phyloP scores from a whole-genome alignment of 2,329 filamentous ascomycete species.

The Periconia digitata region DNA sequence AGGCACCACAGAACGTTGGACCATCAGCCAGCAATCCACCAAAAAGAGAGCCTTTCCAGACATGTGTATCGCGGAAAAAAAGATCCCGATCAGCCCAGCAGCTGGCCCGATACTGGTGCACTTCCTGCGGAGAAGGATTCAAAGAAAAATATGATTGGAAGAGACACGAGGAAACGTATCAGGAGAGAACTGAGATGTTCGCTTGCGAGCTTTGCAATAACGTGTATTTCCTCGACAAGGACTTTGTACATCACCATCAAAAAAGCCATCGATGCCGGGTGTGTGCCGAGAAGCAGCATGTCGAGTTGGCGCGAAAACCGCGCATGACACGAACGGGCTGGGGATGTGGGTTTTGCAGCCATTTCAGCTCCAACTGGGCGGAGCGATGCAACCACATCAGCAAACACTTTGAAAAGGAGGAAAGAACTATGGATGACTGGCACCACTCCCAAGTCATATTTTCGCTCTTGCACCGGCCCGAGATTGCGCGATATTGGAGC shows the following conservation, averaged over 20 bases:
- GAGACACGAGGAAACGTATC: constrained; percentile 67
- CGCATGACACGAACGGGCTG: constrained; percentile 56
- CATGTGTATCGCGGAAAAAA: constrained; percentile 29
- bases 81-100: constrained; percentile 22
- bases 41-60: constrained; percentile 28
- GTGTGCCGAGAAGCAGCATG: constrained; percentile 54
- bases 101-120: constrained; percentile 40
- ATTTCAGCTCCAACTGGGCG: constrained; percentile 61
- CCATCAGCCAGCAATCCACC: constrained; percentile 5
- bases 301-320: constrained; percentile 43
- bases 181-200: constrained; percentile 66
- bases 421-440: constrained; percentile 63
- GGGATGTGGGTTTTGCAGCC: constrained; percentile 68
- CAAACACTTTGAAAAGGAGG: constrained; percentile 59
- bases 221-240: constrained; percentile 66
- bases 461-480: constrained; percentile 64
- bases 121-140: constrained; percentile 59
- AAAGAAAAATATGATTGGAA: constrained; percentile 70
- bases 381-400: constrained; percentile 68
- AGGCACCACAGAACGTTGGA: neutral
- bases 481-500: constrained; percentile 59
- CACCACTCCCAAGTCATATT: constrained; percentile 67
- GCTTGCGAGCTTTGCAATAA: constrained; percentile 65
- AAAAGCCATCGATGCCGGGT: constrained; percentile 62
- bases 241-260: constrained; percentile 66